These are phyloP conservation scores for Dichotomocladium elegans DNA, from an alignment of 371 early-diverging fungal species.

Conservation along the genomic window DNA sequence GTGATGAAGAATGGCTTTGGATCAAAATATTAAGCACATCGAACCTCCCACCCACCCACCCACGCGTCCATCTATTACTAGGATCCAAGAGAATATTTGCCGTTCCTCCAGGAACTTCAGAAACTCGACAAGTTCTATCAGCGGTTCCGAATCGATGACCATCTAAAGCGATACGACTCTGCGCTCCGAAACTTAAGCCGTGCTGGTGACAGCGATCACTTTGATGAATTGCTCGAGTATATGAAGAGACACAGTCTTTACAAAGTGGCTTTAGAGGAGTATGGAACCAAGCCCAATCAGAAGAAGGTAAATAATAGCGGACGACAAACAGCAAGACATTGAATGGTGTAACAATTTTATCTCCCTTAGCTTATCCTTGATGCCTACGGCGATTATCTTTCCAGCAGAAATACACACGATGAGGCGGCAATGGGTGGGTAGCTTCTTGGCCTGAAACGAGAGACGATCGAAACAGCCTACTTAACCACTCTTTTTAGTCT, in stretches of 20 bases:
- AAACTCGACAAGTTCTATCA: slow-evolving; percentile 71
- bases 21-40: no score
- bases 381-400: slow-evolving; percentile 66
- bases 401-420: slow-evolving; percentile 48
- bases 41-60: no score
- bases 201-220: slow-evolving; percentile 62
- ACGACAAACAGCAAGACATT: neutral
- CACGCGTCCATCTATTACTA: slow-evolving; percentile 2
- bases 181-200: slow-evolving; percentile 71
- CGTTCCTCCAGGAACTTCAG: slow-evolving; percentile 82
- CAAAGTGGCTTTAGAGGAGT: slow-evolving; percentile 56
- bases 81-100: slow-evolving; percentile 94
- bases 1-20: no score
- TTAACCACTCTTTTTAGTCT: slow-evolving; percentile 31
- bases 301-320: slow-evolving; percentile 20
- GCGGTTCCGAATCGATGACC: slow-evolving; percentile 85
- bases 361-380: slow-evolving; percentile 43
- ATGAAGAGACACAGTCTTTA: slow-evolving; percentile 65
- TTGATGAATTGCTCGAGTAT: slow-evolving; percentile 65
- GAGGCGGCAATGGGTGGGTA: slow-evolving; percentile 66
- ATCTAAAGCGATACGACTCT: slow-evolving; percentile 65
- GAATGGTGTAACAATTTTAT: slow-evolving; percentile 6
- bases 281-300: slow-evolving; percentile 39
- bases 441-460: slow-evolving; percentile 4
- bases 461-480: neutral